Evolutionary conservation across 139 green algal genomes (phyloP).

Genomic region (Pseudopediastrum boryanum): DNA sequence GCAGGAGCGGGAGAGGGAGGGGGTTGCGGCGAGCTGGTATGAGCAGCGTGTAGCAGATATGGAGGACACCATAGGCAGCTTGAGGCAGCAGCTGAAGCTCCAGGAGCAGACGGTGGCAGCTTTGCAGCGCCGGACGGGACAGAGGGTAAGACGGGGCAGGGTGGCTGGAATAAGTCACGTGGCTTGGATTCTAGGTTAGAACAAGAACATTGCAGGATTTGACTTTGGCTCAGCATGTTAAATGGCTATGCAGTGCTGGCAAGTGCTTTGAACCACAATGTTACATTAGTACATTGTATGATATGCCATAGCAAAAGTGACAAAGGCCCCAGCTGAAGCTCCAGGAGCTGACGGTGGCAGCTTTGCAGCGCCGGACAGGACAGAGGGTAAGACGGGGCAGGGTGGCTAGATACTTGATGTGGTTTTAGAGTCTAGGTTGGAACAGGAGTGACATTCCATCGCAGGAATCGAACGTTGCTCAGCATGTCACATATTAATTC

Average conservation of each 20-base stretch:
- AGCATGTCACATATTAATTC: too few species aligned
- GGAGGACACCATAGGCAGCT: slow-evolving; percentile 18
- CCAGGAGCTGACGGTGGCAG: neutral
- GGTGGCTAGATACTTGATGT: too few species aligned
- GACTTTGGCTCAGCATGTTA: neutral
- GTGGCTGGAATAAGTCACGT: neutral
- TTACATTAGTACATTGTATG: neutral
- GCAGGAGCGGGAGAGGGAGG: neutral
- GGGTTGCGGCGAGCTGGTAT: neutral
- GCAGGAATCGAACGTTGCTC: too few species aligned
- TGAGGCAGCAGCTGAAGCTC: slow-evolving; percentile 35
- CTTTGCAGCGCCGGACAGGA: neutral
- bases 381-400: too few species aligned
- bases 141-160: slow-evolving; percentile 4
- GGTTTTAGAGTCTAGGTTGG: too few species aligned
- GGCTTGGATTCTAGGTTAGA: neutral
- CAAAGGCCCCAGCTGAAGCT: too few species aligned
- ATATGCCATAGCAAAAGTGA: too few species aligned
- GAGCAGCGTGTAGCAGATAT: slow-evolving; percentile 18
- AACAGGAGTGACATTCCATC: too few species aligned
- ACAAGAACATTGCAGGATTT: neutral
- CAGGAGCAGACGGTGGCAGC: slow-evolving; percentile 30
- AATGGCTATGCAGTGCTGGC: neutral
- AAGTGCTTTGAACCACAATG: neutral
- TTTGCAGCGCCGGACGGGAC: neutral